Evolutionary conservation across 768 basidiomycete species (phyloP).

Genomic region (Rhizopogon vulgaris): DNA sequence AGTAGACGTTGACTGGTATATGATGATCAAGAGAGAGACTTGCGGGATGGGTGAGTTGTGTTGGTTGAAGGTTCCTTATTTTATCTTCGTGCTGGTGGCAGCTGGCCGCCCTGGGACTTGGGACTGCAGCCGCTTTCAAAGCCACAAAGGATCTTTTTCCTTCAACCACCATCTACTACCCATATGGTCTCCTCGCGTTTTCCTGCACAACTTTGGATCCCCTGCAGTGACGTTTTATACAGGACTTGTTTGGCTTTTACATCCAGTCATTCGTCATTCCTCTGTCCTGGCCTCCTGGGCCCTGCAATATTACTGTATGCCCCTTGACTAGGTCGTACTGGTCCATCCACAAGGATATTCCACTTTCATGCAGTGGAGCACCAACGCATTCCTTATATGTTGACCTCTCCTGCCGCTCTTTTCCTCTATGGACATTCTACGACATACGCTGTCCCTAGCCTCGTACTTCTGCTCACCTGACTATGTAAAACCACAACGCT

Average conservation of each 20-base stretch:
- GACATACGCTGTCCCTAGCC: background rate
- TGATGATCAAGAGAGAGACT: background rate
- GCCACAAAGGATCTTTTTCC: slow-evolving; percentile 3
- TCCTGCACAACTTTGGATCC: background rate
- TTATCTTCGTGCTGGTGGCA: slow-evolving; percentile 1
- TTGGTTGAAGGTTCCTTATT: slow-evolving; percentile 2
- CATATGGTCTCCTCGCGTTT: background rate
- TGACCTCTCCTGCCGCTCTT: background rate
- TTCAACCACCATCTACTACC: background rate
- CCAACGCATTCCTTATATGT: background rate
- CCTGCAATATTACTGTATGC: background rate
- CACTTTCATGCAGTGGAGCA: background rate
- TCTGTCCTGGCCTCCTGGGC: background rate
- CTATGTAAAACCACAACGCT: background rate
- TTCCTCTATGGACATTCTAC: background rate
- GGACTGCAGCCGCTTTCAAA: background rate
- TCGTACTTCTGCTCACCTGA: background rate
- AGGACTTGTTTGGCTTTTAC: too few species aligned
- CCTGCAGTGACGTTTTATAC: background rate
- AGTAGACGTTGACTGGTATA: background rate
- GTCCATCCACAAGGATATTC: background rate
- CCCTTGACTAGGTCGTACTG: background rate
- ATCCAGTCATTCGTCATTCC: background rate
- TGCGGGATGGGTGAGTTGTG: background rate
- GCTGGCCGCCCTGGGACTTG: background rate